Conservation (phyloP, 352 stramenopile genomes). For the Phytophthora pseudosyringae region DNA sequence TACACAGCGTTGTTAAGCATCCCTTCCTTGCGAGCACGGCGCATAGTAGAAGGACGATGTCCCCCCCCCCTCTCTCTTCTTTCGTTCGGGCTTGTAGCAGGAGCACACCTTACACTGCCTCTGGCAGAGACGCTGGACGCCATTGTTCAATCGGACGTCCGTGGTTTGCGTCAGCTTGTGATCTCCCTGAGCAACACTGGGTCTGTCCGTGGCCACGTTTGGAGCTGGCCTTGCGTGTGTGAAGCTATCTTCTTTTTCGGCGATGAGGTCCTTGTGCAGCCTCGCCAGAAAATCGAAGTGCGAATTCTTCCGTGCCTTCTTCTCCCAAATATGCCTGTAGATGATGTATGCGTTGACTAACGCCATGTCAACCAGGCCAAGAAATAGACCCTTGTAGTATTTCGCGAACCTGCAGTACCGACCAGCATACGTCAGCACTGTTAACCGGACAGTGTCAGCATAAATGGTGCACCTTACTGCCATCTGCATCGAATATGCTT, state of each 20-base stretch:
- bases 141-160: too few relatives aligned
- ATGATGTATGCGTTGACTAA: not conserved
- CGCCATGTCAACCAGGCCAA: not conserved
- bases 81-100: too few relatives aligned
- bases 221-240: too few relatives aligned
- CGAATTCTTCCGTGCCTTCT: not conserved
- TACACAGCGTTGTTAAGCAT: slow-evolving; percentile 1
- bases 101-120: too few relatives aligned
- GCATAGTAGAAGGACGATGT: slow-evolving; percentile 2
- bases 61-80: not conserved
- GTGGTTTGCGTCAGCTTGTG: too few relatives aligned
- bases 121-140: too few relatives aligned
- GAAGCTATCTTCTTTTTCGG: too few relatives aligned
- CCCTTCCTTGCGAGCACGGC: not conserved
- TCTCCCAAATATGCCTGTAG: not conserved
- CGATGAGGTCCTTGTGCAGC: too few relatives aligned
- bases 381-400: slow-evolving; percentile 28
- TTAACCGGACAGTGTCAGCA: not conserved
- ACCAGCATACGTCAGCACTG: not conserved
- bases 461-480: not conserved
- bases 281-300: too few relatives aligned
- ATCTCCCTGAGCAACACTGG: too few relatives aligned
- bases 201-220: too few relatives aligned
- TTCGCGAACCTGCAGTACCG: slow-evolving; percentile 1
- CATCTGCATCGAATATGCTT: slow-evolving; percentile 24